A percentile compares a stretch with the other conserved stretches of the same genome.
Conservation (phyloP, 2,329 filamentous ascomycete species). For the Zarea fungicola region DNA sequence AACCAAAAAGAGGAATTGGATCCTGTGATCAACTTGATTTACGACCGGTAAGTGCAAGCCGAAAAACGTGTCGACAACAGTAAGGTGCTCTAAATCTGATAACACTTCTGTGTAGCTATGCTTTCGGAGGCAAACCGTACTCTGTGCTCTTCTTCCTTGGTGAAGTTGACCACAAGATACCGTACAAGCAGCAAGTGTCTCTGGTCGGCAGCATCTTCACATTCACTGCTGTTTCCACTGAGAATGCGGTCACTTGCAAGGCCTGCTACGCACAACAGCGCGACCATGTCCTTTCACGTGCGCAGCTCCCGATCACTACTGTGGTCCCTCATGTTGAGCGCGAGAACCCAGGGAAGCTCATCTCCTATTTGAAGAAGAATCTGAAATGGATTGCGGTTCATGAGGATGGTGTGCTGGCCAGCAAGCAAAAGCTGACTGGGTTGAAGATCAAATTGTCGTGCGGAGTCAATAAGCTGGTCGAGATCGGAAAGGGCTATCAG, state of each 20-base stretch:
- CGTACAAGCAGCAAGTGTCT: neutral
- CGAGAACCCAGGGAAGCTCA: neutral
- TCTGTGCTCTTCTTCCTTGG: conserved; percentile 2
- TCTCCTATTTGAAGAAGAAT: neutral
- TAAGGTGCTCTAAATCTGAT: neutral
- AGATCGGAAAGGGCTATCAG: neutral
- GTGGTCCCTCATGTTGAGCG: neutral
- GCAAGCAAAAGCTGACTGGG: neutral
- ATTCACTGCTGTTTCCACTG: neutral
- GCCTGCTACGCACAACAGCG: neutral
- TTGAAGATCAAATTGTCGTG: neutral
- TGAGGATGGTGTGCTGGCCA: neutral
- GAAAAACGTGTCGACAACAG: neutral
- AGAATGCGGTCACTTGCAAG: neutral
- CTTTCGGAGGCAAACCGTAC: neutral
- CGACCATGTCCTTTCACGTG: neutral
- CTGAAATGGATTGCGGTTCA: neutral
- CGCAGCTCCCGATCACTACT: neutral
- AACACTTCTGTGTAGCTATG: neutral
- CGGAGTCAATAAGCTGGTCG: neutral
- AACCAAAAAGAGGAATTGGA: neutral
- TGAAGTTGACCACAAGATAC: neutral
- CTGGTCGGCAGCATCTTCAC: neutral
- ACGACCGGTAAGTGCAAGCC: neutral
- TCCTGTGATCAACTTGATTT: neutral